Conservation (phyloP, 768 basidiomycete genomes). For the Tephrocybe sp. region DNA sequence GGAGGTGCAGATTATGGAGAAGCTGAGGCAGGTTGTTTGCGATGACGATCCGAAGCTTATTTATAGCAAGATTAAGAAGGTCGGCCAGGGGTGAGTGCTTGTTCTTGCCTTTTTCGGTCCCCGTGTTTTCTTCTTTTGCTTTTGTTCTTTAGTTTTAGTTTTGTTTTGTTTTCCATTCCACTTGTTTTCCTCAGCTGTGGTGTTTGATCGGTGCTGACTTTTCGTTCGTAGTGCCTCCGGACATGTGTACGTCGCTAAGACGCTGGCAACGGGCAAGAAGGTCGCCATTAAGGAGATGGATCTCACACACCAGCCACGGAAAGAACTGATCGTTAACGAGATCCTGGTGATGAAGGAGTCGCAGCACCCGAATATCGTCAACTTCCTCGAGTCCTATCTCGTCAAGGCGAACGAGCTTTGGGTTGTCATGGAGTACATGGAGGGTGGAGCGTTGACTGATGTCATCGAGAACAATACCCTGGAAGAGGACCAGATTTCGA, state of each 20-base stretch:
- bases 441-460: conserved; percentile 95
- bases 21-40: conserved; percentile 85
- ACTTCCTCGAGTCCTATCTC: conserved; percentile 89
- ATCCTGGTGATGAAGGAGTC: conserved; percentile 99
- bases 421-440: conserved; percentile 99
- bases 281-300: conserved; percentile 99
- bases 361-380: conserved; percentile 96
- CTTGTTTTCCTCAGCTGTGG: too few relatives aligned
- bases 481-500: conserved; percentile 93
- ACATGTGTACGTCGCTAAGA: conserved; percentile 97
- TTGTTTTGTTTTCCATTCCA: not conserved
- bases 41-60: conserved; percentile 84
- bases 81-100: conserved; percentile 97
- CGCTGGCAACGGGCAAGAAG: conserved; percentile 77
- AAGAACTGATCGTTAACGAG: conserved; percentile 97
- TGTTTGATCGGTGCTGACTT: conserved; percentile 15
- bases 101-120: conserved; percentile 5
- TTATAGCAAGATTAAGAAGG: conserved; percentile 98
- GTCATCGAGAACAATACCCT: conserved; percentile 96
- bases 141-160: not conserved
- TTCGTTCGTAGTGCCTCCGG: conserved; percentile 77
- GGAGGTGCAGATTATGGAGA: conserved; percentile 98
- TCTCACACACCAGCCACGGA: conserved; percentile 89
- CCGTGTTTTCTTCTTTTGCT: conserved; percentile 1
- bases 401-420: conserved; percentile 88